A percentile compares a stretch with the other conserved stretches of the same genome.
These are phyloP conservation scores for Astrothelium macrocarpum DNA, from an alignment of 495 filamentous ascomycete genomes.

Conservation along the genomic window DNA sequence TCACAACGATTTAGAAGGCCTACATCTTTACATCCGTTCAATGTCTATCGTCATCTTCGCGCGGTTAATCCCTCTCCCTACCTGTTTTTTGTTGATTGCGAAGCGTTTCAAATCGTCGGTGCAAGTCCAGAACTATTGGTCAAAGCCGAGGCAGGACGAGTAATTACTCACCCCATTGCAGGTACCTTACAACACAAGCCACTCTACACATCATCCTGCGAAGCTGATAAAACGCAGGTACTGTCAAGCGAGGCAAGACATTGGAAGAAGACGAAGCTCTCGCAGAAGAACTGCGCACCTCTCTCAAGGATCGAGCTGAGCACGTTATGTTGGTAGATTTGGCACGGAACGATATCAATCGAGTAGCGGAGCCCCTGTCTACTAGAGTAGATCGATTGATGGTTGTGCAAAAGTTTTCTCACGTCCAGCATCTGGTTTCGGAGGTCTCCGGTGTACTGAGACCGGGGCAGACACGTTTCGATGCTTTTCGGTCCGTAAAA, in stretches of 20 bases:
- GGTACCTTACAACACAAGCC: not conserved
- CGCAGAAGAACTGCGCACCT: slow-evolving; percentile 65
- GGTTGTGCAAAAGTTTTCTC: slow-evolving; percentile 91
- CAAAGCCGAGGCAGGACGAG: slow-evolving; percentile 74
- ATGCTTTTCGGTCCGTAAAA: slow-evolving; percentile 59
- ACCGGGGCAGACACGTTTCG: slow-evolving; percentile 77
- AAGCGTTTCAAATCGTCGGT: slow-evolving; percentile 86
- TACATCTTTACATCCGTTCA: slow-evolving; percentile 88
- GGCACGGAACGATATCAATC: slow-evolving; percentile 91
- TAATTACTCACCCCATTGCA: slow-evolving; percentile 95
- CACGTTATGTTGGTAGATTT: slow-evolving; percentile 99
- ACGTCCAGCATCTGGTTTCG: slow-evolving; percentile 93
- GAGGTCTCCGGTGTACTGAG: slow-evolving; percentile 86
- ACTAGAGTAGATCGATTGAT: slow-evolving; percentile 87
- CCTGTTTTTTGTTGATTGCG: slow-evolving; percentile 89
- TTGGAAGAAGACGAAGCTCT: slow-evolving; percentile 70
- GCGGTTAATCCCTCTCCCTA: slow-evolving; percentile 95
- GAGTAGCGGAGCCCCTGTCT: slow-evolving; percentile 82
- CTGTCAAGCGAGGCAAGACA: slow-evolving; percentile 75
- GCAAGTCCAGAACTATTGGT: slow-evolving; percentile 89
- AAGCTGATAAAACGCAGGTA: slow-evolving; percentile 41
- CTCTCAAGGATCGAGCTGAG: slow-evolving; percentile 89
- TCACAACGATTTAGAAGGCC: slow-evolving; percentile 86
- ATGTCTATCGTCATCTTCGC: slow-evolving; percentile 93
- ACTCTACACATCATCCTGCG: not conserved